Evolutionary conservation across 257 asterid genomes (phyloP), one percentile per base, ranked within the genome.

Genomic region (Lithospermum erythrorhizon): DNA sequence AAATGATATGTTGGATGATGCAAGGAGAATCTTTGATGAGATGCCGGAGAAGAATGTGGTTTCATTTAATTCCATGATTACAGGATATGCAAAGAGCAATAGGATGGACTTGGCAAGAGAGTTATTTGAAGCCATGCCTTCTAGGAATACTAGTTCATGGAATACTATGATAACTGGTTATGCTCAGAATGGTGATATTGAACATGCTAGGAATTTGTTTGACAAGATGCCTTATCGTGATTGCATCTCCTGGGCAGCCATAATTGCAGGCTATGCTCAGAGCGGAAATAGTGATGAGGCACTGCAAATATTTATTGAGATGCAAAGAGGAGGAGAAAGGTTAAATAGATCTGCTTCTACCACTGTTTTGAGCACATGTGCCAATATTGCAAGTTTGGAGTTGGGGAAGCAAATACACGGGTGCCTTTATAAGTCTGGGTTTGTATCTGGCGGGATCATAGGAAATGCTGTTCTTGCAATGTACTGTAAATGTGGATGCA

Each of bases 191-290:
- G 86, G 80, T 22, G 86, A 81, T 65, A 75, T 86, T 63, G 71
- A 63, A 59, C 79, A 49, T 65, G 96, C 96, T 53, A 81, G 84
- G 65, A 74, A 55, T 61, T 72, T 91, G 69, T 91, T 91, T 55
- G 75, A 78, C 65, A 76, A 72, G 68, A 88, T 91, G 96, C 86
- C 88, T 51, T 60, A 20, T 57, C 84, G 86, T 55, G 96, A 90
- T 79, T 85, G 90, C 78, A 83, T 90, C 69, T 85, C 97, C 27
- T 90, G 96, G 95, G 95, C 98, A 10, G 95, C 98, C 48, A 91
- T 91, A 66, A 88, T 88, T 64, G 84, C 87, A 18, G 95, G 90
- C 29, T 81, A 91, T 77, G 82, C 80, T 69, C 98, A 88, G 74
- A 70, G 81, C 62, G 90, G 89, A 51, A 80, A 81, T 2, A 76